Conservation (phyloP, 2,329 filamentous ascomycete species). For the Cytospora leucostoma region DNA sequence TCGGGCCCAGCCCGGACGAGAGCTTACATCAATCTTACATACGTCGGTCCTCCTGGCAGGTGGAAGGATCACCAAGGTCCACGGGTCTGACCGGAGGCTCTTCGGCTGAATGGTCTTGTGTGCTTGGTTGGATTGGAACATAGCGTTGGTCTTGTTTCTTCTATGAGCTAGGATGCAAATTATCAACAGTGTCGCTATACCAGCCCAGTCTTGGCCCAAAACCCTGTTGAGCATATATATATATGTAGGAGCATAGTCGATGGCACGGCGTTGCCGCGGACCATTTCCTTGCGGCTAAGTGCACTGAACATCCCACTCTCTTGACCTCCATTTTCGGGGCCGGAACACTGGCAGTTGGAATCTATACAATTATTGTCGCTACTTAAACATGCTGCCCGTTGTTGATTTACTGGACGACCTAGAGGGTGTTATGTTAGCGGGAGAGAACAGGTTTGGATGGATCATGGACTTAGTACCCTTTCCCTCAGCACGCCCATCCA, state of each 20-base stretch:
- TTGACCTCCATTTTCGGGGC: neutral
- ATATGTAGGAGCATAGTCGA: neutral
- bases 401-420: conserved; percentile 28
- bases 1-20: neutral
- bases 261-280: neutral
- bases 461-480: conserved; percentile 65
- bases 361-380: conserved; percentile 28
- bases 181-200: neutral
- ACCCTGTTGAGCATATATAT: neutral
- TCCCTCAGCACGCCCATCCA: conserved; percentile 91
- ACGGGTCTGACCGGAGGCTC: too few relatives aligned
- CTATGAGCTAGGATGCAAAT: neutral
- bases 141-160: neutral
- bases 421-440: conserved; percentile 10
- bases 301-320: conserved; percentile 7
- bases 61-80: neutral
- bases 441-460: neutral
- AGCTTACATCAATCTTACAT: neutral
- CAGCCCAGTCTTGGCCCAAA: neutral
- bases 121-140: neutral
- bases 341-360: conserved; percentile 6
- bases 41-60: neutral
- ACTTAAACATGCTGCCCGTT: conserved; percentile 16
- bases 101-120: neutral
- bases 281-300: neutral